Base-by-base conservation (phyloP, 768 basidiomycete species). In the Lentinula sp. region DNA sequence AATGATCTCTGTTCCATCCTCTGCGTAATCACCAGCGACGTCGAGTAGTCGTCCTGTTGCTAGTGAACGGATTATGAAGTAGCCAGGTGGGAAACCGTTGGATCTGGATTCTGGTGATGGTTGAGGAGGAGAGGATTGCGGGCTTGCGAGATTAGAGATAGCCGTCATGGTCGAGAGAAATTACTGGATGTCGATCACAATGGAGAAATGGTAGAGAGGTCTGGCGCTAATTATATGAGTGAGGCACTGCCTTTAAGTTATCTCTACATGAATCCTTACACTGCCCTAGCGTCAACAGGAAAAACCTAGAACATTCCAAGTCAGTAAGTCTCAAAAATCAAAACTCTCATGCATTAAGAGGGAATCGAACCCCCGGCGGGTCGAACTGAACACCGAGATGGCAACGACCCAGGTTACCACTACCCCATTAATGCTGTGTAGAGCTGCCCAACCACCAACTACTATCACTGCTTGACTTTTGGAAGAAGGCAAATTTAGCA, bases 281-380 rank as follows among this genome's bases (percentile, higher is more conserved):
- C 28, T 28, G 28, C 28, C 28, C 28, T 3, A 28, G 28, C 28
- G 28, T 0, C 28, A 3, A 28, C 28, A 28, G 3, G 28, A 28
- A 28, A 28, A 2, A 28, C 28, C 28, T 28, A 28, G 28, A 28
- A 28, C 28, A 28, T 28, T 28, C 28, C 28, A 28, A 28, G 23
- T 23, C 23, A 23, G 23, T 23, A 23, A 23, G 23, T 28, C 2
- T 28, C 28, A 28, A 28, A 28, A 28, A 28, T 2, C 3, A 28
- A 2, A 28, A 28, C 3, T 28, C 2, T 16, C n/a, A 43, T 79
- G 79, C 79, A 80, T 80, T 79, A 81, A 81, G 79, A 35, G 79
- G 79, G 79, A 80, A 80, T 80, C 79, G 80, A 80, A 80, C 79
- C 80, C 78, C 77, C 79, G 79, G 79, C 79, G 80, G 79, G 79